A percentile compares a stretch with the other conserved stretches of the same genome.
Conservation (phyloP, 345 rosid genomes). For the Clarkia xantiana region DNA sequence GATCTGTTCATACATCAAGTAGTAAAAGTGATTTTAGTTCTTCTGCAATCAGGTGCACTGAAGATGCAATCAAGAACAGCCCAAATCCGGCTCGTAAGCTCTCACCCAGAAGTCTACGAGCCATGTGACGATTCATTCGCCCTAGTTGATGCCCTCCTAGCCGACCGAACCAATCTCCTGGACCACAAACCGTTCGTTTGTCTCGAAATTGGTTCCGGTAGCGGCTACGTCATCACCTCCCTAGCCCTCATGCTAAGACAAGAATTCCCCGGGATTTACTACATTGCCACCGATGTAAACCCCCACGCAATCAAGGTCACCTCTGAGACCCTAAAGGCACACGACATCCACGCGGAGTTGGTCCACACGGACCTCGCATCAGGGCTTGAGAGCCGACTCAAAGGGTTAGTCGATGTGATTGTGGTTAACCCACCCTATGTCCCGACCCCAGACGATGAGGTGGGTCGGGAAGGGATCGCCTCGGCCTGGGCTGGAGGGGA, state of each 20-base stretch:
- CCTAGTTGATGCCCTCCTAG: constrained; percentile 71
- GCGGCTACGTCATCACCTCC: constrained; percentile 79
- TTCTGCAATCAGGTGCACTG: constrained; percentile 2
- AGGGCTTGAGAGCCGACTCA: constrained; percentile 50
- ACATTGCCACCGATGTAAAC: constrained; percentile 58
- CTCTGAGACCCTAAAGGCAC: constrained; percentile 49
- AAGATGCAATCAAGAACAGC: constrained; percentile 40
- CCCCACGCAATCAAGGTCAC: constrained; percentile 50
- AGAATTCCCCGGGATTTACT: constrained; percentile 24
- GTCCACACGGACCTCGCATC: constrained; percentile 45
- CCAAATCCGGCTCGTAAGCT: constrained; percentile 57
- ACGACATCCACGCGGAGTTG: constrained; percentile 59
- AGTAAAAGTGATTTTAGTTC: too few relatives aligned
- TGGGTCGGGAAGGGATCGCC: constrained; percentile 29
- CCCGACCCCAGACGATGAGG: constrained; percentile 88
- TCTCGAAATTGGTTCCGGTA: constrained; percentile 75
- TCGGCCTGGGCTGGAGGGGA: constrained; percentile 96
- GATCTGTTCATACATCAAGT: too few relatives aligned
- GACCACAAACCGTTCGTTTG: constrained; percentile 52
- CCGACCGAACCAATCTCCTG: constrained; percentile 41
- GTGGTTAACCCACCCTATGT: constrained; percentile 95
- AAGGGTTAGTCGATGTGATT: constrained; percentile 55
- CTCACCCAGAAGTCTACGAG: constrained; percentile 79
- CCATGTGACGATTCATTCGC: constrained; percentile 95
- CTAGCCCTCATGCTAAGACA: constrained; percentile 53